Evolutionary conservation across 1,284 basidiomycete genomes (phyloP), one percentile per base, ranked within the genome.

Genomic region (Phylloboletellus chloephorus): DNA sequence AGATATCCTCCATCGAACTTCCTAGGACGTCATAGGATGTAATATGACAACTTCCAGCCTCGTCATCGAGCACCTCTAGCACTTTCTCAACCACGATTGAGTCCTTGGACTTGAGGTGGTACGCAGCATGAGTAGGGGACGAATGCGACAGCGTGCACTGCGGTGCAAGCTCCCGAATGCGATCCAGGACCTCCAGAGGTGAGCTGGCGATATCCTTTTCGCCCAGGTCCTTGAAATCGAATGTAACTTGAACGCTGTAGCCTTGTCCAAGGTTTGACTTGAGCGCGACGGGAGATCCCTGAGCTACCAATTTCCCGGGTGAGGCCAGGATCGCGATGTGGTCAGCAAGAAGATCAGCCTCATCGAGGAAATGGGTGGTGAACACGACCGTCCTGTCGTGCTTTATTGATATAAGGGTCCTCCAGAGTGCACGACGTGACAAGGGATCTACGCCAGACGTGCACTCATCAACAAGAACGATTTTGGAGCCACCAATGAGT

Each of bases 361-460:
- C 86, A 50, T 90, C 87, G 4, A 88, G 68, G 61, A 88, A 84
- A 57, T 86, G 82, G 1, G 81, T 85, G 0, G 82, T 85, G 52
- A 85, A 78, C 7, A 86, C 64, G 28, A 84, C 72, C 0, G 79
- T 79, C 17, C 82, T 68, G 20, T 76, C 73, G 22, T 79, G 67
- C n/a, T 81, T 71, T 32, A 85, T 76, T 0, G 76, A 72, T 4
- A 73, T 80, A 36, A 89, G 60, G 0, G 81, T 80, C 45, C 79
- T 73, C 87, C 87, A 90, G 19, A 90, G 66, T 0, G 87, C 79
- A 31, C 87, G 71, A 33, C 87, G 70, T 34, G 84, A 86, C 24
- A 89, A 62, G 0, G 87, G 87, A 58, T 90, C 87, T 5, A 90
- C 79, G 5, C 87, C 87, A 7, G 82, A 86, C 2, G 82, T 87